phyloP scores from a whole-genome alignment of 1,139 yeast genomes.

The Suzukiozyma palmioleophila region DNA sequence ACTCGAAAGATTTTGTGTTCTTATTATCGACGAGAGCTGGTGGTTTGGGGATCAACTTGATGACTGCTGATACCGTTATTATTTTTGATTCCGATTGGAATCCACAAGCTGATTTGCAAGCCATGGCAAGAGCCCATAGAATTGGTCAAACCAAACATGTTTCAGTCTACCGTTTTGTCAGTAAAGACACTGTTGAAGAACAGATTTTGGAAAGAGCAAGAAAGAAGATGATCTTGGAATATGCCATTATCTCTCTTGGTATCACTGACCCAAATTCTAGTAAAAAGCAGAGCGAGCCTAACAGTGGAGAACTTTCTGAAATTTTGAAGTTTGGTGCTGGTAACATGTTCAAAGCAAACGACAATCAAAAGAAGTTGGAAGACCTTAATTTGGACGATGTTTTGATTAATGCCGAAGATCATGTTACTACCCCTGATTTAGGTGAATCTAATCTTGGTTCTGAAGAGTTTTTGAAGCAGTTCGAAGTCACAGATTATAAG shows the following conservation, averaged over 20 bases:
- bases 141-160: constrained; percentile 98
- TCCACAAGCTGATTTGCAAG: constrained; percentile 97
- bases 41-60: constrained; percentile 94
- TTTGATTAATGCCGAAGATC: constrained; percentile 95
- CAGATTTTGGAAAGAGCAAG: constrained; percentile 95
- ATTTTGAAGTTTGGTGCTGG: constrained; percentile 98
- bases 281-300: constrained; percentile 60
- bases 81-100: constrained; percentile 99
- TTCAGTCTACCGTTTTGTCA: constrained; percentile 92
- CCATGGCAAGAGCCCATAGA: constrained; percentile 99
- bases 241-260: constrained; percentile 94
- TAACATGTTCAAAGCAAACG: constrained; percentile 90
- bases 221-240: constrained; percentile 95
- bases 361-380: constrained; percentile 91
- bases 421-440: constrained; percentile 89
- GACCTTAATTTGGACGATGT: constrained; percentile 95
- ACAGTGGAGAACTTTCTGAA: constrained; percentile 81
- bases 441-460: constrained; percentile 98
- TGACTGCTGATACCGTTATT: constrained; percentile 98
- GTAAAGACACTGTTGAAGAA: constrained; percentile 96
- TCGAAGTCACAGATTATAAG: constrained; percentile 97
- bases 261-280: constrained; percentile 67
- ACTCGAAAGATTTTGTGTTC: constrained; percentile 87
- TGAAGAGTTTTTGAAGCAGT: constrained; percentile 94
- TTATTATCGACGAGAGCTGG: constrained; percentile 95